Base-by-base conservation (phyloP, 2,329 filamentous ascomycete species). In the Alternaria triticina region DNA sequence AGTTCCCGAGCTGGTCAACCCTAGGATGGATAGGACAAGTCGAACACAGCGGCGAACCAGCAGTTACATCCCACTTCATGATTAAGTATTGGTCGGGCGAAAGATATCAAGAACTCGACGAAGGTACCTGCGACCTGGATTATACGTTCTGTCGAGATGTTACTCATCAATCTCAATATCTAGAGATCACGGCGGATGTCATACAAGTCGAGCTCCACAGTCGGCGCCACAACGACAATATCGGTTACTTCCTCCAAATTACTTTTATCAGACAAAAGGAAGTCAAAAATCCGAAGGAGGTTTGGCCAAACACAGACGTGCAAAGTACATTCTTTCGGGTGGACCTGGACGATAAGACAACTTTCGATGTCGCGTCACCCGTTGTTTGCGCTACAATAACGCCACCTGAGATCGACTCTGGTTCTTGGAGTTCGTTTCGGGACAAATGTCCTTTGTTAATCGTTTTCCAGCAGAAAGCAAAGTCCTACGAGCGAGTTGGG, bases 1-100 rank as follows among this genome's bases (percentile, higher is more conserved):
- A 36, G 12, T 33, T 52, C 27, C 49, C 49, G 17, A 52, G 49
- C 11, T 52, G 49, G 49, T 52, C 28, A 7, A 13, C 49, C 6
- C 12, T 51, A 20, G 49, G 49, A 5, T 51, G 25, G 49, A n/a
- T 10, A n/a, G 49, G 49, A 6, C 2, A 12, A 22, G 2, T 33
- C 5, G 1, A 13, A 2, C 7, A 23, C 2, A 0, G 0, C 4
- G 0, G 2, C 9, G 15, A 3, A 17, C 0, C 36, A 40, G 5
- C 10, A 17, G 5, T 17, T 0, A 17, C 36, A 11, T 0, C 36
- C 9, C n/a, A 40, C 9, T 40, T 40, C 36, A 17, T 17, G n/a
- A 40, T 40, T 5, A 40, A 40, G 9, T 40, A 40, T 2, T 40
- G 36, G 36, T 17, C 36, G 8, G 36, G 36, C 9, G 36, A 40